Evolutionary conservation across 306 rosid species (phyloP), one percentile per base, ranked within the genome.

Genomic region (Citrullus colocynthis): DNA sequence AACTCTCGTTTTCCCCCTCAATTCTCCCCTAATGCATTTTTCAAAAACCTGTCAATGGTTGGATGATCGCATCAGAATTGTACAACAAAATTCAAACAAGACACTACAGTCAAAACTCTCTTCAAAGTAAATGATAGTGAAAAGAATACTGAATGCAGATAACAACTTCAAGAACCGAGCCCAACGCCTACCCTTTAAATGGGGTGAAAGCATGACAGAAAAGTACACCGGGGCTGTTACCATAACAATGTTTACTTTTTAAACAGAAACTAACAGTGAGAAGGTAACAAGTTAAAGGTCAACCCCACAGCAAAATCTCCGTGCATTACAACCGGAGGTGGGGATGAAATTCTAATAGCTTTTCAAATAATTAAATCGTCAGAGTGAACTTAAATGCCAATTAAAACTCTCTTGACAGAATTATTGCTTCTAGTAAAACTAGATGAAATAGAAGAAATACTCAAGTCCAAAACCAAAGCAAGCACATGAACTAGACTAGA

Each of bases 21-120:
- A 86, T 48, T 85, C 98, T 85, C 90, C 97, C 84, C 88, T 87
- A 75, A 94, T 83, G 85, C 98, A 94, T 67, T 86, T 91, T 55
- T 84, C 90, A 81, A 94, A 94, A 85, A 94, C 98, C 98, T 94
- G 77, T 20, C 84, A 55, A 78, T 18, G 58, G 65, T 74, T 51
- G 56, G 65, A 75, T 64, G 76, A 57, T 79, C 39, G 64, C 34
- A 44, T 86, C 60, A 70, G 69, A 74, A 14, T 9, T 10, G 59
- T 69, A 48, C 51, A 49, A 42, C 30, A 69, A 77, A 44, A 77
- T 42, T 36, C 24, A 32, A 60, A 57, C 2, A 44, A 57, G 55
- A 48, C 24, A 58, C 42, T 36, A 75, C n/a, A 67, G 54, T 67
- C 54, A 67, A 41, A 67, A 10, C 74, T 42, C 36, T 67, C 7